These are phyloP conservation scores for Spergularia marina DNA, from an alignment of 148 eudicot species.

Conservation along the genomic window DNA sequence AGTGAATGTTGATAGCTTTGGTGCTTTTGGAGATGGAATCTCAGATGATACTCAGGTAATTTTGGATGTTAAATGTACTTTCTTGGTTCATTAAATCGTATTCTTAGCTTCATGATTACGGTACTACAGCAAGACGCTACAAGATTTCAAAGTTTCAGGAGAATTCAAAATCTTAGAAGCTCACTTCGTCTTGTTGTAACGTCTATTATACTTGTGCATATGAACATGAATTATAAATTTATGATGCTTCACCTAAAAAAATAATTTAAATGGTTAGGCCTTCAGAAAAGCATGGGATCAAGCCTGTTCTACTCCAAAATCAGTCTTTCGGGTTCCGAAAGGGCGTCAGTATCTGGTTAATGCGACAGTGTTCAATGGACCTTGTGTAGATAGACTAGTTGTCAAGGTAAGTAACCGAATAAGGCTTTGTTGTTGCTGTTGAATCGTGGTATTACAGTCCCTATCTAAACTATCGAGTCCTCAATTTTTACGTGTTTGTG, in stretches of 20 bases:
- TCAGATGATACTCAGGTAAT: constrained; percentile 88
- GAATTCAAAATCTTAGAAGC: too few relatives aligned
- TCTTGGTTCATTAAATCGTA: neutral
- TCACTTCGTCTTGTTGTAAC: too few relatives aligned
- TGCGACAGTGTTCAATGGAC: constrained; percentile 86
- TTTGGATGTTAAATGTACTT: neutral
- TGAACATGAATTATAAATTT: too few relatives aligned
- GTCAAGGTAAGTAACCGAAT: constrained; percentile 52
- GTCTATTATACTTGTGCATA: too few relatives aligned
- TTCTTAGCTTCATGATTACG: neutral
- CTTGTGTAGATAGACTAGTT: constrained; percentile 58
- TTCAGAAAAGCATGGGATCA: constrained; percentile 74
- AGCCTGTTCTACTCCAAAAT: constrained; percentile 60
- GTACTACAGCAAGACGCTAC: neutral
- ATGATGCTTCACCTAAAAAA: too few relatives aligned
- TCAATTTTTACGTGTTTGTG: neutral
- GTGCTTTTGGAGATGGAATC: constrained; percentile 85
- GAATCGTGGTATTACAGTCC: too few relatives aligned
- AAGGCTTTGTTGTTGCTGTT: too few relatives aligned
- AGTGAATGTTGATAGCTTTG: constrained; percentile 81
- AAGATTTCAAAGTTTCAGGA: neutral
- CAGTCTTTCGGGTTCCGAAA: constrained; percentile 76
- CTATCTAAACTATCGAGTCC: too few relatives aligned
- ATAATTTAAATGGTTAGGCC: constrained; percentile 42
- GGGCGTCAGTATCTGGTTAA: constrained; percentile 70